phyloP scores from a whole-genome alignment of 23 red algal species.

The Pyropia haitanensis region DNA sequence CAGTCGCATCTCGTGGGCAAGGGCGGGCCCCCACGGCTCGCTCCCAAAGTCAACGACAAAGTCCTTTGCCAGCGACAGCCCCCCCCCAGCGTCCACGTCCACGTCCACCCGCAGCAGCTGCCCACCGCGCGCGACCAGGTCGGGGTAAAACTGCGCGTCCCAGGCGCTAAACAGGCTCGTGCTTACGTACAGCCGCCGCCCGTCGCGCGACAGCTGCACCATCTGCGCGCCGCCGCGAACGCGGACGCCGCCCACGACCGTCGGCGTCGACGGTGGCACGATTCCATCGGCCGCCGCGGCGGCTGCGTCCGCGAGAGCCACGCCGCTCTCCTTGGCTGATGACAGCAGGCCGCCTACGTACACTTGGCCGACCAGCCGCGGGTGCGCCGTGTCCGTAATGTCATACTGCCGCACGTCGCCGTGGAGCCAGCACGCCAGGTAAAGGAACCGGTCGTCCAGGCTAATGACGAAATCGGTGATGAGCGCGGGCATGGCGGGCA shows the following conservation, averaged over 20 bases:
- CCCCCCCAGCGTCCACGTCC: no score
- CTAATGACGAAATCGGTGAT: conserved; percentile 10
- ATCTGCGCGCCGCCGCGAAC: no score
- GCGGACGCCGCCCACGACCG: no score
- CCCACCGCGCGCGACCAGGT: neutral
- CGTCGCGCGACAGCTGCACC: neutral
- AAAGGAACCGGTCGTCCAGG: conserved; percentile 10
- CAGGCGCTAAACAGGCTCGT: conserved; percentile 8
- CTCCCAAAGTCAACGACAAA: no score
- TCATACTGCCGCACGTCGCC: conserved; percentile 13
- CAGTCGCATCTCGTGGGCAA: no score
- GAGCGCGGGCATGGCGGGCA: neutral
- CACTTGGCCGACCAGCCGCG: conserved; percentile 2
- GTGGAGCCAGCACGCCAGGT: conserved; percentile 5
- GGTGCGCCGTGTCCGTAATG: conserved; percentile 2
- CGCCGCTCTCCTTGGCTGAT: no score
- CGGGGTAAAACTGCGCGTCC: conserved; percentile 15
- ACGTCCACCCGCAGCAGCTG: no score
- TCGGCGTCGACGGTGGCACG: no score
- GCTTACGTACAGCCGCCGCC: conserved; percentile 8
- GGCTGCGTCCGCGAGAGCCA: no score
- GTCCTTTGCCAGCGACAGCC: no score
- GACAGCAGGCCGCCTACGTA: conserved; percentile 5
- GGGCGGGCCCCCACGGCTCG: no score
- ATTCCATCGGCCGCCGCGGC: no score